phyloP scores from a whole-genome alignment of 352 stramenopile genomes.

The Phytophthora capsici region DNA sequence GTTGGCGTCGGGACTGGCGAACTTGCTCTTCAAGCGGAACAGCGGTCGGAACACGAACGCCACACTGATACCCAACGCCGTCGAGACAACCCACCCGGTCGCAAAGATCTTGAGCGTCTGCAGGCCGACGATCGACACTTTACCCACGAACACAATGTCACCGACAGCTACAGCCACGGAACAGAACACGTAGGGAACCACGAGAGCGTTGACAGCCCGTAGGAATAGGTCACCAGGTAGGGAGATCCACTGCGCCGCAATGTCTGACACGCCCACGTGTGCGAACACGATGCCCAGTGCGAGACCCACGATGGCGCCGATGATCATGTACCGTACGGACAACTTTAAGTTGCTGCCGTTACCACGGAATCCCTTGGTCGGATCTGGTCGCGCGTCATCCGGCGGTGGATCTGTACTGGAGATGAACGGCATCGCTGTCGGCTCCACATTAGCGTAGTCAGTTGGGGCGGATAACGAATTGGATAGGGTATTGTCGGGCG shows the following conservation, averaged over 20 bases:
- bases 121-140: constrained; percentile 68
- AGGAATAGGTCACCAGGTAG: constrained; percentile 80
- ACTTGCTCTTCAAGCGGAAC: constrained; percentile 45
- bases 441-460: constrained; percentile 49
- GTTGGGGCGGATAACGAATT: constrained; percentile 30
- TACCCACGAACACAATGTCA: constrained; percentile 79
- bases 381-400: constrained; percentile 24
- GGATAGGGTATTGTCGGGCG: background rate
- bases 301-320: constrained; percentile 58
- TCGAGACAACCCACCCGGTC: constrained; percentile 59
- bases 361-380: constrained; percentile 39
- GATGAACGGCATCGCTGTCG: constrained; percentile 42
- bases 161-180: constrained; percentile 77
- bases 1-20: constrained; percentile 34
- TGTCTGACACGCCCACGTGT: constrained; percentile 46
- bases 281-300: constrained; percentile 57
- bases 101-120: constrained; percentile 74
- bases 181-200: constrained; percentile 87
- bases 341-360: constrained; percentile 54
- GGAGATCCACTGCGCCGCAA: constrained; percentile 62
- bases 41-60: constrained; percentile 64
- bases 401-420: constrained; percentile 33
- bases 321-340: constrained; percentile 59
- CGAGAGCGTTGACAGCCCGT: constrained; percentile 74
- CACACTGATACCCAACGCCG: constrained; percentile 56